phyloP scores from a whole-genome alignment of 1,284 basidiomycete genomes.

The Cerrena zonata region DNA sequence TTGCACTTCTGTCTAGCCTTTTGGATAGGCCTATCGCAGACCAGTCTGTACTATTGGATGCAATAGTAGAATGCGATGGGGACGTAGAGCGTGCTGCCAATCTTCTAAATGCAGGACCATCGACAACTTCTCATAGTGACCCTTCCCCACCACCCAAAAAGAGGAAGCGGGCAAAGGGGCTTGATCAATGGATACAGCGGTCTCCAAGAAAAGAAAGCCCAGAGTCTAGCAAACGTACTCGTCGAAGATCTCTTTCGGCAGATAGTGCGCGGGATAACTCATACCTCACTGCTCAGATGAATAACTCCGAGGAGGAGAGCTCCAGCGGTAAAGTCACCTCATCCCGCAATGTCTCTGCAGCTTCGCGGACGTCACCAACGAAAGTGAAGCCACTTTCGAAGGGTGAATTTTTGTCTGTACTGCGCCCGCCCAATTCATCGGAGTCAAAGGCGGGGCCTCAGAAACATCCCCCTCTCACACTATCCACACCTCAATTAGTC shows the following conservation, averaged over 20 bases:
- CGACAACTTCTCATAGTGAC: not conserved
- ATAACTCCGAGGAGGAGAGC: too few relatives aligned
- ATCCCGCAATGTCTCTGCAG: not conserved
- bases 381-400: slow-evolving; percentile 26
- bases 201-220: slow-evolving; percentile 18
- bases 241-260: slow-evolving; percentile 3
- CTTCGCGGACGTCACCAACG: slow-evolving; percentile 10
- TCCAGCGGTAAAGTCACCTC: too few relatives aligned
- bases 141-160: slow-evolving; percentile 24
- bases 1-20: slow-evolving; percentile 62
- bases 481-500: slow-evolving; percentile 55
- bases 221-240: slow-evolving; percentile 6
- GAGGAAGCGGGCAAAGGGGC: slow-evolving; percentile 33
- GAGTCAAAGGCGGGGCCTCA: slow-evolving; percentile 22
- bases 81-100: slow-evolving; percentile 55
- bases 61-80: slow-evolving; percentile 55
- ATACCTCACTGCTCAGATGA: too few relatives aligned
- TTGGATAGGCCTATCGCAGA: slow-evolving; percentile 35
- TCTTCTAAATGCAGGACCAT: slow-evolving; percentile 16
- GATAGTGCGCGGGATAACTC: too few relatives aligned
- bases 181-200: slow-evolving; percentile 33
- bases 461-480: slow-evolving; percentile 46
- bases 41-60: slow-evolving; percentile 47
- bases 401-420: slow-evolving; percentile 38
- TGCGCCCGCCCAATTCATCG: slow-evolving; percentile 44